Conservation (phyloP, 2,329 filamentous ascomycete species). For the Colletotrichum shisoi region DNA sequence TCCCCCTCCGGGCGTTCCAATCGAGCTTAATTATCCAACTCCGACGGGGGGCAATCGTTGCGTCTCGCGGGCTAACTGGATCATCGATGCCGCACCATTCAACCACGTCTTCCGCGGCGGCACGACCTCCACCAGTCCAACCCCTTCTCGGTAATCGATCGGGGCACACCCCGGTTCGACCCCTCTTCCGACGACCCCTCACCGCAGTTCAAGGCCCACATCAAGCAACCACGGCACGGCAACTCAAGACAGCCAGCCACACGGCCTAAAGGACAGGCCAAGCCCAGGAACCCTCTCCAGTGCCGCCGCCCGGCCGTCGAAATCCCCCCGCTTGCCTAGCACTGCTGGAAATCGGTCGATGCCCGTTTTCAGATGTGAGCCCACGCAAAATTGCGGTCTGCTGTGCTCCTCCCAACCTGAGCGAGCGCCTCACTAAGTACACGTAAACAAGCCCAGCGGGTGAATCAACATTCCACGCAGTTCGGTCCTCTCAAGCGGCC, state of each 20-base stretch:
- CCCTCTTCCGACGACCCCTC: conserved; percentile 27
- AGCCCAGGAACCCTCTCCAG: conserved; percentile 23
- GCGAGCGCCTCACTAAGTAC: conserved; percentile 12
- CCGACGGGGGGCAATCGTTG: not conserved
- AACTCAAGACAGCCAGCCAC: conserved; percentile 34
- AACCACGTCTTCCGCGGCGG: conserved; percentile 19
- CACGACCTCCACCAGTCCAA: conserved; percentile 7
- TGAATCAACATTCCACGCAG: conserved; percentile 14
- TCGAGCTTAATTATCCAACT: conserved; percentile 15
- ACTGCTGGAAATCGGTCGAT: conserved; percentile 8
- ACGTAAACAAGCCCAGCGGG: conserved; percentile 10
- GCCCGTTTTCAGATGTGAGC: conserved; percentile 3
- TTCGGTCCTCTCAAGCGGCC: conserved; percentile 6
- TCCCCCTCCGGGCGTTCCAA: not conserved
- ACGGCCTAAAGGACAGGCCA: conserved; percentile 19
- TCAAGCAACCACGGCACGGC: conserved; percentile 19
- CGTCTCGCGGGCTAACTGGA: conserved; percentile 8
- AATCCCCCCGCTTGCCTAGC: not conserved
- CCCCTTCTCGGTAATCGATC: conserved; percentile 32
- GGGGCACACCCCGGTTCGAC: conserved; percentile 21
- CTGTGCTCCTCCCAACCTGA: not conserved
- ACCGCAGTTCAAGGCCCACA: conserved; percentile 23
- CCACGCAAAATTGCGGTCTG: not conserved
- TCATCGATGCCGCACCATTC: conserved; percentile 20
- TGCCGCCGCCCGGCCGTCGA: conserved; percentile 28